Evolutionary conservation across 1,284 basidiomycete genomes (phyloP).

Genomic region (Ganoderma boninense): DNA sequence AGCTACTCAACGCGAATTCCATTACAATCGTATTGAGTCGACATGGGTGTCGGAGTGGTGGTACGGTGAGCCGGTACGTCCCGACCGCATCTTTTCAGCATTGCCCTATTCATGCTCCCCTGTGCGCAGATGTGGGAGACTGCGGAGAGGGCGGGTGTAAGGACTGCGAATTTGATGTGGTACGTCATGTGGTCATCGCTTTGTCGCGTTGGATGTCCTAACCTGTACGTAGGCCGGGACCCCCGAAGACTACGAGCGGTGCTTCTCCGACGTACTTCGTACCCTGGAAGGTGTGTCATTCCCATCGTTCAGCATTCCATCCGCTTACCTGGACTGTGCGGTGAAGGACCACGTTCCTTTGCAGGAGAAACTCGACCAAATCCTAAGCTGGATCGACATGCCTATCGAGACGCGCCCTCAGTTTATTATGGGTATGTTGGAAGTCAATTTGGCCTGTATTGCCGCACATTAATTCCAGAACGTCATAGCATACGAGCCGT

Average conservation of each 20-base stretch:
- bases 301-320: background rate
- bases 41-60: constrained; percentile 83
- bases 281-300: constrained; percentile 68
- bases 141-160: constrained; percentile 74
- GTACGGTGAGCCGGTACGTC: constrained; percentile 84
- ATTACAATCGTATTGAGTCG: constrained; percentile 69
- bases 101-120: background rate
- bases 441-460: constrained; percentile 2
- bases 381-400: constrained; percentile 81
- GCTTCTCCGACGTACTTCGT: constrained; percentile 77
- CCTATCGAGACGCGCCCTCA: constrained; percentile 76
- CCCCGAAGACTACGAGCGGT: constrained; percentile 73
- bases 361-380: constrained; percentile 74
- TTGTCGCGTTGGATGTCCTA: background rate
- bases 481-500: constrained; percentile 74
- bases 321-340: background rate
- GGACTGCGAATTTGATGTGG: constrained; percentile 92
- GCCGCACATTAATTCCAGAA: background rate
- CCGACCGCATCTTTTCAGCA: background rate
- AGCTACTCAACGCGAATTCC: constrained; percentile 63
- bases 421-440: constrained; percentile 72
- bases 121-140: constrained; percentile 86
- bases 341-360: constrained; percentile 68
- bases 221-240: constrained; percentile 74
- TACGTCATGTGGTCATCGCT: constrained; percentile 45